phyloP scores from a whole-genome alignment of 768 basidiomycete species.

The Tremella yokohamensis region DNA sequence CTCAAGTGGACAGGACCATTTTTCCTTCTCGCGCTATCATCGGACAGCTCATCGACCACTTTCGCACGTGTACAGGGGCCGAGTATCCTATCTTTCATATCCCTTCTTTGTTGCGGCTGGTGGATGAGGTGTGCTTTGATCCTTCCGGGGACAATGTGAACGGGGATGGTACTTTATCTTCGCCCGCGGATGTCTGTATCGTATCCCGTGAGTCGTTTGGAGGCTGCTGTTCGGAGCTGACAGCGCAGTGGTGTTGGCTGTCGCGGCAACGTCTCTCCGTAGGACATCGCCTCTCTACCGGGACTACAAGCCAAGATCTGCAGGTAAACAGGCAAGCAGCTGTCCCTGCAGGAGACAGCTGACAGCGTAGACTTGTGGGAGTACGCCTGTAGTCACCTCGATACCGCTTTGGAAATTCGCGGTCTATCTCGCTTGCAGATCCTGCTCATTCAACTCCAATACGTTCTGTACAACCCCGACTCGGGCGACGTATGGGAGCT shows the following conservation, averaged over 20 bases:
- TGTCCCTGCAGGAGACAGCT: too few species aligned
- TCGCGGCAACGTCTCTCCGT: slow-evolving; percentile 6
- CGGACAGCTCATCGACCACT: background rate
- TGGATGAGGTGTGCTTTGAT: slow-evolving; percentile 15
- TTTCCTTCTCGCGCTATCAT: too few species aligned
- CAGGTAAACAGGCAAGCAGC: background rate
- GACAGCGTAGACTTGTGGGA: background rate
- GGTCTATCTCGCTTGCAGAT: slow-evolving; percentile 14
- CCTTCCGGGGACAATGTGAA: too few species aligned
- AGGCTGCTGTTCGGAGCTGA: background rate
- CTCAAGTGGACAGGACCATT: too few species aligned
- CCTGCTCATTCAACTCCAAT: slow-evolving; percentile 15
- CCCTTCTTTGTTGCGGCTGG: slow-evolving; percentile 12
- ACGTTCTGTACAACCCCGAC: slow-evolving; percentile 18
- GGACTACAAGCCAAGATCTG: too few species aligned
- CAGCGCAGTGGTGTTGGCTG: slow-evolving; percentile 10
- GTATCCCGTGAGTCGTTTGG: slow-evolving; percentile 9
- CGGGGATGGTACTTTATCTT: background rate
- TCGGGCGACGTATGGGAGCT: slow-evolving; percentile 23
- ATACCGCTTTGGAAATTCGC: background rate
- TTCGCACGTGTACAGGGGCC: slow-evolving; percentile 5
- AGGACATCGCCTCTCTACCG: background rate
- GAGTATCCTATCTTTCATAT: slow-evolving; percentile 21
- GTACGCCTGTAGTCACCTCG: too few species aligned
- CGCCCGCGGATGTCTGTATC: background rate